Base-by-base conservation (phyloP, 768 basidiomycete genomes). In the Tephrocybe sp. region DNA sequence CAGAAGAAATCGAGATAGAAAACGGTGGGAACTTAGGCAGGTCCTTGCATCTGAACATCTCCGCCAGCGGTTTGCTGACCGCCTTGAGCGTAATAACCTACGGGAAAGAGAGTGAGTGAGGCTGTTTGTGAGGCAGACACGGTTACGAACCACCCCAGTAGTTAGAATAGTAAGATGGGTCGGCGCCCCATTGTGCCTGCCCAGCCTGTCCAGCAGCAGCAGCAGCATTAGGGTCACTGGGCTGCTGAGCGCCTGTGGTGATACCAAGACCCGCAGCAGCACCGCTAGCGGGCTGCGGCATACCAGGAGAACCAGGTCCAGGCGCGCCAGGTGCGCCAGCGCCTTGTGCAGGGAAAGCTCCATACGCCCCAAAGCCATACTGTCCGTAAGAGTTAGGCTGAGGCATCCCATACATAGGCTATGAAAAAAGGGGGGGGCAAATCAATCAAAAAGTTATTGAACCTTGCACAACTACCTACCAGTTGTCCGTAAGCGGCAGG, bases 381-480 rank as follows among this genome's bases (percentile, higher is more conserved):
- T 87, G 85, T 19, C 84, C 87, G 56, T 92, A 92, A 15, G 81
- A 76, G 59, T 77, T 83, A 25, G 89, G 83, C 63, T 91, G 89
- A 11, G 90, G 90, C 79, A 93, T 88, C 54, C 89, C 87, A 64
- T 93, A 93, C 87, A 92, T 88, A 28, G 90, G 88, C 86, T 92
- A 19, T n/a, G 54, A 25, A 49, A 52, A 34, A 36, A 49, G 19
- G 9, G 15, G 19, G 30, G 13, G 36, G 54, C 26, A 50, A 26
- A 35, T 35, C 26, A 16, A 47, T 30, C 36, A 18, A 46, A 40
- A 38, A 13, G 16, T 49, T 4, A 19, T 19, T 30, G 36, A 22
- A 21, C 28, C 45, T 37, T 21, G 34, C 12, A 31, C 7, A 24
- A 24, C 26, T 37, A 67, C 84, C 47, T 65, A 92, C 92, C 87